phyloP scores from a whole-genome alignment of 805 yeast genomes.

The Starmerella floris region DNA sequence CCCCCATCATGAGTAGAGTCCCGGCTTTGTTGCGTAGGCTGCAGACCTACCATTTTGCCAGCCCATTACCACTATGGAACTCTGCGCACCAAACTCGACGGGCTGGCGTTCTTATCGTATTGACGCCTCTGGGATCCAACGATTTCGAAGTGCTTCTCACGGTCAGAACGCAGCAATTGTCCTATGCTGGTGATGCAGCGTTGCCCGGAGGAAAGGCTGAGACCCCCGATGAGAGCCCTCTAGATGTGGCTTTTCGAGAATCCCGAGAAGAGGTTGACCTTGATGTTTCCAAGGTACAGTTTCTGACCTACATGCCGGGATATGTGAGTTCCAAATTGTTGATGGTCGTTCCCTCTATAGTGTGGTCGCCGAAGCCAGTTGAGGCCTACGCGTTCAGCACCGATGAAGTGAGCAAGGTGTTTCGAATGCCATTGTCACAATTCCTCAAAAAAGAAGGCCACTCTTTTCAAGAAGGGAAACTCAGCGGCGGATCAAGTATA shows the following conservation, averaged over 20 bases:
- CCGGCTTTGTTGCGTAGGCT: neutral
- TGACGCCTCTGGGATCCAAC: slow-evolving; percentile 50
- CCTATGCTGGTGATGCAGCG: slow-evolving; percentile 82
- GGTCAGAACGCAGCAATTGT: slow-evolving; percentile 54
- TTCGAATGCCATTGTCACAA: slow-evolving; percentile 20
- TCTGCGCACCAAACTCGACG: slow-evolving; percentile 51
- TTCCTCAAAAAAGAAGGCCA: slow-evolving; percentile 19
- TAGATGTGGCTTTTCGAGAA: slow-evolving; percentile 69
- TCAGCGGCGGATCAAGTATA: slow-evolving; percentile 28
- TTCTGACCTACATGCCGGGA: slow-evolving; percentile 53
- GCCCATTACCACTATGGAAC: slow-evolving; percentile 33
- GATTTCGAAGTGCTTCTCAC: slow-evolving; percentile 71
- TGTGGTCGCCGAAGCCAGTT: slow-evolving; percentile 14
- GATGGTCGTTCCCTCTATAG: slow-evolving; percentile 64
- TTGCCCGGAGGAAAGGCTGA: slow-evolving; percentile 93
- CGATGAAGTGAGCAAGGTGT: slow-evolving; percentile 27
- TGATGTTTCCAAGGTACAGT: slow-evolving; percentile 44
- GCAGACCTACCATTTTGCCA: slow-evolving; percentile 1
- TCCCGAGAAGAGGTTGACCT: slow-evolving; percentile 80
- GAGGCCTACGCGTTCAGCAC: neutral
- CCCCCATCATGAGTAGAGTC: neutral
- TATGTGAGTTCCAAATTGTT: slow-evolving; percentile 70
- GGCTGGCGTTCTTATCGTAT: slow-evolving; percentile 63
- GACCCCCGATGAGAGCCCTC: slow-evolving; percentile 44
- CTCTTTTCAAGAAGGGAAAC: neutral